A percentile compares a stretch with the other conserved stretches of the same genome.
phyloP scores from a whole-genome alignment of 192 early-diverging fungal species.

The Linnemannia exigua region DNA sequence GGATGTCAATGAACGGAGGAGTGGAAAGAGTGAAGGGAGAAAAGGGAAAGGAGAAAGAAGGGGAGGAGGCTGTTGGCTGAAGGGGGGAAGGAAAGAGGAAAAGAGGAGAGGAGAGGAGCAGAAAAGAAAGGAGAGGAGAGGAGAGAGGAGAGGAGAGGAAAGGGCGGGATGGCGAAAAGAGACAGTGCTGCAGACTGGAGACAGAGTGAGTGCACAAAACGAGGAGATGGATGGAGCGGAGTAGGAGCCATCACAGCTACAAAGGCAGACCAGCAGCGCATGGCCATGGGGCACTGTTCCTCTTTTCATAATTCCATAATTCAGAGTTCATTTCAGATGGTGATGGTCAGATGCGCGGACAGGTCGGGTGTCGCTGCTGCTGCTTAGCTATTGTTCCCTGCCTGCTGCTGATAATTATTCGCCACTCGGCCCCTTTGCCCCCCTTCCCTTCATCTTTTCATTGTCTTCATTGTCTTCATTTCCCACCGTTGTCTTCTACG shows the following conservation, averaged over 20 bases:
- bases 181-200: too few relatives aligned
- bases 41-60: background rate
- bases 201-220: too few relatives aligned
- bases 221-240: background rate
- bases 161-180: slow-evolving; percentile 4
- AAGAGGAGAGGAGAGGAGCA: background rate
- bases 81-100: background rate
- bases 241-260: background rate
- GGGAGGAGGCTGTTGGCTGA: background rate
- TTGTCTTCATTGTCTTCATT: background rate
- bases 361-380: too few relatives aligned
- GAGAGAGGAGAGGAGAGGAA: background rate
- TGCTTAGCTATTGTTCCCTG: background rate
- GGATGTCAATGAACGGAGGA: background rate
- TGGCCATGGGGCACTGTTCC: too few relatives aligned
- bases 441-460: background rate
- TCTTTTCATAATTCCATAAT: too few relatives aligned
- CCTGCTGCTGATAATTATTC: too few relatives aligned
- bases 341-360: too few relatives aligned
- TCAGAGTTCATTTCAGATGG: too few relatives aligned
- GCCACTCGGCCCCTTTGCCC: background rate
- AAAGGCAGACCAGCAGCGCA: too few relatives aligned
- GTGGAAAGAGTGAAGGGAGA: background rate
- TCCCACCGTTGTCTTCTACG: too few relatives aligned
- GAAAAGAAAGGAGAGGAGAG: background rate